Conservation (phyloP, 2,329 filamentous ascomycete genomes). For the Trichoderma asperellum region DNA sequence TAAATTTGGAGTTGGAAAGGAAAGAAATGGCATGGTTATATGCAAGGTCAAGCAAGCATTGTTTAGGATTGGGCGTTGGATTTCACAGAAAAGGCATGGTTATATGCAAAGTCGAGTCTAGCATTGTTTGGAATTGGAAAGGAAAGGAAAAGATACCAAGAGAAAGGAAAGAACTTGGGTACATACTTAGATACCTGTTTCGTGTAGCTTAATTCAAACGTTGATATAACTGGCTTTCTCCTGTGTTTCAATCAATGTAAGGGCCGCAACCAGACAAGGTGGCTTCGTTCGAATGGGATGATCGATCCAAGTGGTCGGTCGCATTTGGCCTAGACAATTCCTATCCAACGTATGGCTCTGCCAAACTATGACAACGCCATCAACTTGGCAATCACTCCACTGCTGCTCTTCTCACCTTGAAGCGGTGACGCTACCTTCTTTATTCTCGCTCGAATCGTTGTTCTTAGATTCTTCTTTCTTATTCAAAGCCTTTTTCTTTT, state of each 20-base stretch:
- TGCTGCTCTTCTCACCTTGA: no score
- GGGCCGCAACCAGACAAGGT: neutral
- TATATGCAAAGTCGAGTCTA: no score
- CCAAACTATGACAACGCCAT: neutral
- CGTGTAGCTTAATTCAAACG: neutral
- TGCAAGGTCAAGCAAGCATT: no score
- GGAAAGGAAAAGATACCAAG: neutral
- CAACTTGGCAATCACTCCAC: neutral
- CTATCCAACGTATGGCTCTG: neutral
- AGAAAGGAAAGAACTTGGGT: neutral
- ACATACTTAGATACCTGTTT: neutral
- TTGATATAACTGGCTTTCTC: neutral
- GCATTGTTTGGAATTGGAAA: neutral
- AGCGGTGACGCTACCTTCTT: no score
- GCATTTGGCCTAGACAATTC: neutral
- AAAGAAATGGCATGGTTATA: neutral
- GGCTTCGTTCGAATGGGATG: neutral
- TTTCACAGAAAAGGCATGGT: no score
- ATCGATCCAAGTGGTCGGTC: neutral
- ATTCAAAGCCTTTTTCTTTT: neutral
- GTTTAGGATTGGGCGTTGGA: no score
- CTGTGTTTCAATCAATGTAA: no score
- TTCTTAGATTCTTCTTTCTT: neutral
- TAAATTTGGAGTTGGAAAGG: neutral
- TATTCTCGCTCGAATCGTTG: neutral